Percentiles rank a stretch among this genome's conserved stretches.
phyloP scores from a whole-genome alignment of 768 basidiomycete genomes.

The Boletus speciosus region DNA sequence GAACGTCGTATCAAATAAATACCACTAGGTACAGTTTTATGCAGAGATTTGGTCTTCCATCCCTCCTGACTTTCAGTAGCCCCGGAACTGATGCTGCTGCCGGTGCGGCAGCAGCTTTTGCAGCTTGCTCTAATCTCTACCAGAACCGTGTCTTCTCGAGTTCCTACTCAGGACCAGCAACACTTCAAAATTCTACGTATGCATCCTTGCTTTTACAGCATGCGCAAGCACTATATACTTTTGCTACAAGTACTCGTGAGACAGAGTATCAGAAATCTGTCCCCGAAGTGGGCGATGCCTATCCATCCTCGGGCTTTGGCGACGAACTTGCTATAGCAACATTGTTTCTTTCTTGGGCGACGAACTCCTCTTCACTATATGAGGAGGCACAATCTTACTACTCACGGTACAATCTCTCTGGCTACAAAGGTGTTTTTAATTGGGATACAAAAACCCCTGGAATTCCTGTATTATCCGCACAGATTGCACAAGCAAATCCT shows the following conservation, averaged over 20 bases:
- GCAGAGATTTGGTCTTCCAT: background rate
- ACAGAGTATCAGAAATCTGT: slow-evolving; percentile 68
- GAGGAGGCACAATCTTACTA: slow-evolving; percentile 63
- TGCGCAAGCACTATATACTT: slow-evolving; percentile 68
- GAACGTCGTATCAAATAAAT: slow-evolving; percentile 79
- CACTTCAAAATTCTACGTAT: slow-evolving; percentile 71
- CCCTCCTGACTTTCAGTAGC: slow-evolving; percentile 22
- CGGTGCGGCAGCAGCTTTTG: slow-evolving; percentile 79
- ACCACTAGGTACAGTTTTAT: slow-evolving; percentile 41
- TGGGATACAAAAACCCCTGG: slow-evolving; percentile 88
- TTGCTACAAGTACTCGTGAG: slow-evolving; percentile 67
- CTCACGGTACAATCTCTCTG: slow-evolving; percentile 49
- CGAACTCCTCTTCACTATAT: slow-evolving; percentile 56
- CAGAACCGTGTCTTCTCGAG: slow-evolving; percentile 53
- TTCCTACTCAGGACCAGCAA: slow-evolving; percentile 56
- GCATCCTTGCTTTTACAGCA: slow-evolving; percentile 67
- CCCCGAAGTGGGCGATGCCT: slow-evolving; percentile 58
- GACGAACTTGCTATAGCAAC: slow-evolving; percentile 78
- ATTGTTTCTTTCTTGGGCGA: slow-evolving; percentile 71
- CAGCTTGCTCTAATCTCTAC: slow-evolving; percentile 83
- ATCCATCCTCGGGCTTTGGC: slow-evolving; percentile 66
- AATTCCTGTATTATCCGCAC: slow-evolving; percentile 69
- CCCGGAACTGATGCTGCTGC: slow-evolving; percentile 93
- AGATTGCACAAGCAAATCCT: slow-evolving; percentile 60
- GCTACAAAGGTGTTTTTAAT: slow-evolving; percentile 65